These are phyloP conservation scores for Lotus japonicus DNA, from an alignment of 306 rosid species.

Conservation along the genomic window DNA sequence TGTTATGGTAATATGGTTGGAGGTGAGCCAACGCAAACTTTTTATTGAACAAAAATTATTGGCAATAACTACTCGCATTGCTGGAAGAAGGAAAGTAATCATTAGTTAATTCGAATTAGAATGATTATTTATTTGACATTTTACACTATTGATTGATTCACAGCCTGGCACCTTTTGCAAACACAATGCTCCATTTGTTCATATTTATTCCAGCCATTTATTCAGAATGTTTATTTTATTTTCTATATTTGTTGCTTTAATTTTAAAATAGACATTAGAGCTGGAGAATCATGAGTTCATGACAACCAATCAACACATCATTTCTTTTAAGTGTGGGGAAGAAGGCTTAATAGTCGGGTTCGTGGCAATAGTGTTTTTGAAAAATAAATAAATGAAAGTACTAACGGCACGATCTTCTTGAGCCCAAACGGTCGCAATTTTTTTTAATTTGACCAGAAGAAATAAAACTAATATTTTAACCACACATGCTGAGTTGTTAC, in stretches of 20 bases:
- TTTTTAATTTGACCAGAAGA: not conserved
- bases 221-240: too few species aligned
- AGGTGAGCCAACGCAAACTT: too few species aligned
- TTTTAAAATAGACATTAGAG: not conserved
- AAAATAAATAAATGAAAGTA: not conserved
- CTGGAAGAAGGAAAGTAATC: constrained; percentile 9
- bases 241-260: not conserved
- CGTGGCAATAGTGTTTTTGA: too few species aligned
- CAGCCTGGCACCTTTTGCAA: not conserved
- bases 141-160: not conserved
- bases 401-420: constrained; percentile 4
- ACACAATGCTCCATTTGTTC: too few species aligned
- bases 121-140: not conserved
- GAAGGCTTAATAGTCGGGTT: too few species aligned
- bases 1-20: too few species aligned
- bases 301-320: too few species aligned
- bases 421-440: constrained; percentile 12
- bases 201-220: too few species aligned
- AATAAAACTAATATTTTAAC: not conserved
- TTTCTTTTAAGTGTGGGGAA: too few species aligned
- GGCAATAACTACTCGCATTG: not conserved
- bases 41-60: too few species aligned
- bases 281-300: not conserved
- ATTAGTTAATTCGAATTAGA: not conserved
- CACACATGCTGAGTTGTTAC: not conserved